Percentiles rank a stretch among this genome's conserved stretches.
phyloP scores from a whole-genome alignment of 2,329 filamentous ascomycete species.

The Penicillium nordicum region DNA sequence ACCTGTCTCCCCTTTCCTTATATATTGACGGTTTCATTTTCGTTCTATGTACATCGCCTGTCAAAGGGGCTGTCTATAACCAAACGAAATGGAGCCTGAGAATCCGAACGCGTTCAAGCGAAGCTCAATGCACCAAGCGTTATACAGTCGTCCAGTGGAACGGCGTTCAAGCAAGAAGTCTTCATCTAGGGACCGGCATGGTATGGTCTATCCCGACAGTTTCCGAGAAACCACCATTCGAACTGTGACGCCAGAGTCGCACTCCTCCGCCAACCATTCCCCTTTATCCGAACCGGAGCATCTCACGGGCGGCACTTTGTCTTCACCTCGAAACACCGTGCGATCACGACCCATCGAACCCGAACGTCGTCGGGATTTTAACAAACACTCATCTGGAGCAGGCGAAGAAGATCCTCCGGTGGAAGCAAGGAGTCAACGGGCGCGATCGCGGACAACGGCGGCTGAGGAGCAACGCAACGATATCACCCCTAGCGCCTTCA shows the following conservation, averaged over 20 bases:
- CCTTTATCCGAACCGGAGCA: slow-evolving; percentile 38
- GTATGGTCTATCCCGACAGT: slow-evolving; percentile 46
- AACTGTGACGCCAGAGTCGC: slow-evolving; percentile 47
- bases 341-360: slow-evolving; percentile 34
- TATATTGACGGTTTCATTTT: slow-evolving; percentile 19
- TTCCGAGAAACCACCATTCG: slow-evolving; percentile 45
- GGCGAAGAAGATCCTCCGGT: slow-evolving; percentile 34
- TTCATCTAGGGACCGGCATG: slow-evolving; percentile 46
- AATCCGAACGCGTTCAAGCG: slow-evolving; percentile 41
- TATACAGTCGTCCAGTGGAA: slow-evolving; percentile 42
- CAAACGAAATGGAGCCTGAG: slow-evolving; percentile 41
- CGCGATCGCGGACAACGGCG: slow-evolving; percentile 42
- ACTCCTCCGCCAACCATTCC: slow-evolving; percentile 35
- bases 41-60: slow-evolving; percentile 18
- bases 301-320: slow-evolving; percentile 29
- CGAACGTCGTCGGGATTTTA: slow-evolving; percentile 32
- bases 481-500: slow-evolving; percentile 33
- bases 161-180: slow-evolving; percentile 47
- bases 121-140: slow-evolving; percentile 39
- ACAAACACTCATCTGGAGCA: slow-evolving; percentile 28
- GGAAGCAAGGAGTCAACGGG: slow-evolving; percentile 35
- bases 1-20: slow-evolving; percentile 20
- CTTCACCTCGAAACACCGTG: slow-evolving; percentile 38
- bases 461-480: slow-evolving; percentile 43
- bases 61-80: slow-evolving; percentile 5